A percentile compares a stretch with the other conserved stretches of the same genome.
Conservation (phyloP, 352 stramenopile species). For the Pythium brachiatum region DNA sequence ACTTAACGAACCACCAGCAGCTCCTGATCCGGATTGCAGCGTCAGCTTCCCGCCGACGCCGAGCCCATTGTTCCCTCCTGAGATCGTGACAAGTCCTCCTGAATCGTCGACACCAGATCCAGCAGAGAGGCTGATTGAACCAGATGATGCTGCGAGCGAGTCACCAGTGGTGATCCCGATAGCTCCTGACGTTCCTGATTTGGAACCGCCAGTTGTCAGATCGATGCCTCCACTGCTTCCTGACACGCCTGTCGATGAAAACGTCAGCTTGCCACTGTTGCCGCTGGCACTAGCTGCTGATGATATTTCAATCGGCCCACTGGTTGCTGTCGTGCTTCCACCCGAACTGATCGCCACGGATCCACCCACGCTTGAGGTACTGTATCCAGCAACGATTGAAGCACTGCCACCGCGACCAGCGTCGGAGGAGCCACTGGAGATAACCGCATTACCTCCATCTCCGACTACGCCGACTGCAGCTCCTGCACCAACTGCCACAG, state of each 20-base stretch:
- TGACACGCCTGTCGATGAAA: background rate
- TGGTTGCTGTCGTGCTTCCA: slow-evolving; percentile 12
- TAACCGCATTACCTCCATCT: slow-evolving; percentile 30
- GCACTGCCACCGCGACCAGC: slow-evolving; percentile 26
- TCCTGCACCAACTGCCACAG: background rate
- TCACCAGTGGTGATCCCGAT: slow-evolving; percentile 2
- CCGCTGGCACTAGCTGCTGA: slow-evolving; percentile 5
- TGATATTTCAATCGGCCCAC: background rate
- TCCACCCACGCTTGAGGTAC: slow-evolving; percentile 28
- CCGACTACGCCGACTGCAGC: background rate
- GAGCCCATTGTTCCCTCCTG: background rate
- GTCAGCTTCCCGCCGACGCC: slow-evolving; percentile 29
- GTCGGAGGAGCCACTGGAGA: slow-evolving; percentile 28
- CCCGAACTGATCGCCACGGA: slow-evolving; percentile 30
- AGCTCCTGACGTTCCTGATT: slow-evolving; percentile 1
- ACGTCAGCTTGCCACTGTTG: slow-evolving; percentile 5
- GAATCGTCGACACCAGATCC: background rate
- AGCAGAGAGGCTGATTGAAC: slow-evolving; percentile 8
- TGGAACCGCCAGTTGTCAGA: slow-evolving; percentile 2
- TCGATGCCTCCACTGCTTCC: slow-evolving; percentile 7
- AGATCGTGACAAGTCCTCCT: background rate
- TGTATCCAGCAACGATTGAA: slow-evolving; percentile 28
- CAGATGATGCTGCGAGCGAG: slow-evolving; percentile 2
- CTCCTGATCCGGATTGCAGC: slow-evolving; percentile 28
- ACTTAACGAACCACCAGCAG: slow-evolving; percentile 7